A percentile compares a stretch with the other conserved stretches of the same genome.
Conservation (phyloP, 1,284 basidiomycete genomes). For the Polyporus tsugae region DNA sequence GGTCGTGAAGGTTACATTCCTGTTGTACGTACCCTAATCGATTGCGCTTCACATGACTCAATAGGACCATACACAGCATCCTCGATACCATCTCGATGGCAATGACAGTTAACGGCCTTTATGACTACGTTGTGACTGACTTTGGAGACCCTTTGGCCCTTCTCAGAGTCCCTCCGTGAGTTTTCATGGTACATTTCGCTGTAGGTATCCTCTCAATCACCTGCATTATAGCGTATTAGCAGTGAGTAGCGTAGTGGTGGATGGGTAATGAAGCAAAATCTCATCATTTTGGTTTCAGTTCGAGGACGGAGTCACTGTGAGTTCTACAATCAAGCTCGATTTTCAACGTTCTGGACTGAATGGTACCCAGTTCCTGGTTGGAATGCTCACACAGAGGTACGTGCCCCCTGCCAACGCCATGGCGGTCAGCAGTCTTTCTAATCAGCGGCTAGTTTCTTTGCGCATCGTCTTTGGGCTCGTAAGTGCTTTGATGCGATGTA, state of each 20-base stretch:
- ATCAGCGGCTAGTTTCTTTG: background rate
- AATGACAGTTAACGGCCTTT: background rate
- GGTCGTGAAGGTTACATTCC: background rate
- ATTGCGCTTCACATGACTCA: background rate
- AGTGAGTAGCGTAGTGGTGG: too few relatives aligned
- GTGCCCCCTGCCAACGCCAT: background rate
- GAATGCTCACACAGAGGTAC: background rate
- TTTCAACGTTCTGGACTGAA: too few relatives aligned
- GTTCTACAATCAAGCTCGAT: too few relatives aligned
- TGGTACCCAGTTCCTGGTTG: background rate
- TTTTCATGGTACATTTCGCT: background rate
- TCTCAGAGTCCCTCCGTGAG: background rate
- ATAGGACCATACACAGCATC: background rate
- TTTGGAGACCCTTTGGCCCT: background rate
- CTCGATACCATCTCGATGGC: background rate
- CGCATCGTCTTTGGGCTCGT: background rate
- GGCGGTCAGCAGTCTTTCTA: background rate
- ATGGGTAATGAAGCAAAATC: too few relatives aligned
- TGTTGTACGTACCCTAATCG: background rate
- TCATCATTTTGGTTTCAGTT: too few relatives aligned
- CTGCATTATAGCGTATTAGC: background rate
- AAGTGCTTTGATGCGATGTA: background rate
- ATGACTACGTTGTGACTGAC: background rate
- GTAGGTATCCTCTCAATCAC: background rate
- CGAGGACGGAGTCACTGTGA: too few relatives aligned